These are phyloP conservation scores for Colletotrichum noveboracense DNA, from an alignment of 2,329 filamentous ascomycete species.

Conservation along the genomic window DNA sequence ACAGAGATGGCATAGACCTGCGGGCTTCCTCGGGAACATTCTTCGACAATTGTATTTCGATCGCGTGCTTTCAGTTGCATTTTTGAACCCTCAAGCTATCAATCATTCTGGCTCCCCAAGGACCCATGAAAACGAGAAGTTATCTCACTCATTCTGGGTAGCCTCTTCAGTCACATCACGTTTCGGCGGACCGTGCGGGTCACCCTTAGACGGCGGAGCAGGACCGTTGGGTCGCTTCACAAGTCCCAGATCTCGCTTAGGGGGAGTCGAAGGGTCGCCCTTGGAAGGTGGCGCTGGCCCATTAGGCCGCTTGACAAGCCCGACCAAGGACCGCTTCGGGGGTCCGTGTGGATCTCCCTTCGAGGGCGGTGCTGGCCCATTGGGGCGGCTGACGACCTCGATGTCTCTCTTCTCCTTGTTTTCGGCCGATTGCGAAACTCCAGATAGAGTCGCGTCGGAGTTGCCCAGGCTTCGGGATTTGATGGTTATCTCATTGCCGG, in stretches of 20 bases:
- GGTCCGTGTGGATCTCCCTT: background rate
- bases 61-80: background rate
- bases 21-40: background rate
- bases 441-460: background rate
- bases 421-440: background rate
- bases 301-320: background rate
- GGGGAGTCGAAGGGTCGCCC: background rate
- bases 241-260: background rate
- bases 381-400: background rate
- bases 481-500: background rate
- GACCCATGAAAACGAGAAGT: background rate
- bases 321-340: background rate
- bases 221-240: background rate
- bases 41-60: background rate
- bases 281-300: background rate
- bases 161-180: background rate
- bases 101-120: background rate
- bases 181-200: background rate
- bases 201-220: background rate
- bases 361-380: background rate
- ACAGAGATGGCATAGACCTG: too few relatives aligned
- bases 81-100: accelerated
- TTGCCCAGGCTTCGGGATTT: background rate
- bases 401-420: background rate
- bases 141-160: background rate